phyloP scores from a whole-genome alignment of 2,329 filamentous ascomycete species.

The Penicillium glabrum region DNA sequence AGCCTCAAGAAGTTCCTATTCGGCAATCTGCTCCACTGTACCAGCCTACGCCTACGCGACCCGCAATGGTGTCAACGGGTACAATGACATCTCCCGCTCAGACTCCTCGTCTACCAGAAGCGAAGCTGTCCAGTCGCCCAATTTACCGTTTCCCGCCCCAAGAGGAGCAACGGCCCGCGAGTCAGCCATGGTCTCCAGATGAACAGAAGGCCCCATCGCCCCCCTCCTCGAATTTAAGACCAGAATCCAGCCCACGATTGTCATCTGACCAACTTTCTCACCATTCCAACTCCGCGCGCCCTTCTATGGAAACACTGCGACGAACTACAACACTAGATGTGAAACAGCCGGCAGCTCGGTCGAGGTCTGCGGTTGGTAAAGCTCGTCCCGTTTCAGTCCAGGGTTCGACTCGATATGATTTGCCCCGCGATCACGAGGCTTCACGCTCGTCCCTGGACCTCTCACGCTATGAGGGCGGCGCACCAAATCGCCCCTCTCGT shows the following conservation, averaged over 20 bases:
- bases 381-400: conserved; percentile 79
- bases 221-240: conserved; percentile 31
- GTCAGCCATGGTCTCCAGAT: conserved; percentile 47
- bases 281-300: conserved; percentile 59
- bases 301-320: conserved; percentile 66
- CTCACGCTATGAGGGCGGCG: conserved; percentile 36
- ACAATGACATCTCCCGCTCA: conserved; percentile 70
- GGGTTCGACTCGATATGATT: conserved; percentile 78
- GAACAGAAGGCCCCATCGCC: conserved; percentile 34
- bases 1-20: conserved; percentile 24
- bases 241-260: conserved; percentile 53
- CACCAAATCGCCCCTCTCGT: conserved; percentile 33
- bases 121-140: conserved; percentile 37
- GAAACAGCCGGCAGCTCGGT: conserved; percentile 57
- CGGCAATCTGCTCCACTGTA: conserved; percentile 35
- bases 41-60: conserved; percentile 49
- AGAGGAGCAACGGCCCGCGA: conserved; percentile 48
- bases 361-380: conserved; percentile 65
- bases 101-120: conserved; percentile 37
- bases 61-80: conserved; percentile 66
- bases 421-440: conserved; percentile 73
- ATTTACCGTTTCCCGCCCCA: conserved; percentile 57
- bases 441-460: conserved; percentile 44
- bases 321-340: conserved; percentile 65
- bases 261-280: conserved; percentile 53